A percentile compares a stretch with the other conserved stretches of the same genome.
These are phyloP conservation scores for Crithidia bombi DNA, from an alignment of 208 protist genomes.

Conservation along the genomic window DNA sequence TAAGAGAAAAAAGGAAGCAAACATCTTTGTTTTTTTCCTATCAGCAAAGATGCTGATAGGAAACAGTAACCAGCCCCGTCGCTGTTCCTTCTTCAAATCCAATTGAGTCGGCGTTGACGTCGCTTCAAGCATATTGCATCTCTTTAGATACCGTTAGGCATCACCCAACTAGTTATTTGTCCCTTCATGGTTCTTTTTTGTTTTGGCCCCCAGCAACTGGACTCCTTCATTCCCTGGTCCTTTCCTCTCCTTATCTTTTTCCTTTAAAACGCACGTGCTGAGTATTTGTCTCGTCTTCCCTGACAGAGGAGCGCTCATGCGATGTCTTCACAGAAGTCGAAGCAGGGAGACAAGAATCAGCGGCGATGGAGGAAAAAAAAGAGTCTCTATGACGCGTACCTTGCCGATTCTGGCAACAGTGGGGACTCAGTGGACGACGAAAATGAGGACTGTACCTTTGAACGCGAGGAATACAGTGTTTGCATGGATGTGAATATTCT, in stretches of 20 bases:
- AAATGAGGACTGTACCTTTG: constrained; percentile 40
- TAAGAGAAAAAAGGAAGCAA: background rate
- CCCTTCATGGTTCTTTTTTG: background rate
- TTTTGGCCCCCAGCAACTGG: no score
- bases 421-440: constrained; percentile 25
- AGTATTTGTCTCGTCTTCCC: no score
- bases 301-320: no score
- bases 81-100: no score
- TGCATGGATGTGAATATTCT: constrained; percentile 85
- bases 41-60: background rate
- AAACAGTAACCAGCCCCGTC: no score
- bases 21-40: constrained; percentile 1
- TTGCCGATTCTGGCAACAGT: constrained; percentile 76
- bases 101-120: no score
- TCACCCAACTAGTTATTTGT: background rate
- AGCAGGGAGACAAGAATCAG: constrained; percentile 11
- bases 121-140: no score
- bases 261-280: no score
- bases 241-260: no score
- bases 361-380: constrained; percentile 33
- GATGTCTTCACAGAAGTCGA: constrained; percentile 20
- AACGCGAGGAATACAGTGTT: constrained; percentile 60
- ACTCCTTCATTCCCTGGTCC: no score
- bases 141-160: background rate
- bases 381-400: constrained; percentile 70